A percentile compares a stretch with the other conserved stretches of the same genome.
phyloP scores from a whole-genome alignment of 139 green algal genomes.

The Auxenochlorella pyrenoidosa region DNA sequence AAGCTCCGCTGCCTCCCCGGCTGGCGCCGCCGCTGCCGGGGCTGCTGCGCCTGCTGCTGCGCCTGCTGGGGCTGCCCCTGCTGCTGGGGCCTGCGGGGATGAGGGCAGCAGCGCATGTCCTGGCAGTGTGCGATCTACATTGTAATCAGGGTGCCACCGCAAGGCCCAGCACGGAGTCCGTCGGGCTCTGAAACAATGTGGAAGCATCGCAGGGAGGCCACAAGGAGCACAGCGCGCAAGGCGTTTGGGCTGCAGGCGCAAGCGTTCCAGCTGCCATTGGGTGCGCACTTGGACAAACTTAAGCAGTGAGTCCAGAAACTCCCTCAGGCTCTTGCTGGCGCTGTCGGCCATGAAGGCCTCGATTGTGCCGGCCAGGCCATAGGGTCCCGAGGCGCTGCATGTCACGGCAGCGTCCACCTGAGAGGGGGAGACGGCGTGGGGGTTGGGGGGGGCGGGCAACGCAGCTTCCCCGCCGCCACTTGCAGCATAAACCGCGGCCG shows the following conservation, averaged over 20 bases:
- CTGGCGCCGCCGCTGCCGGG: background rate
- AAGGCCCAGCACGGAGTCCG: too few relatives aligned
- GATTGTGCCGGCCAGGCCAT: conserved; percentile 37
- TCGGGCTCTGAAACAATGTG: too few relatives aligned
- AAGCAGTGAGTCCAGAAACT: conserved; percentile 21
- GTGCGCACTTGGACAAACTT: background rate
- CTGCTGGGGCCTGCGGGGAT: conserved; percentile 1
- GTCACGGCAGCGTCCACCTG: conserved; percentile 2
- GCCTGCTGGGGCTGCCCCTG: background rate
- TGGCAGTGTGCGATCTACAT: too few relatives aligned
- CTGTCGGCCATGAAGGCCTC: conserved; percentile 48
- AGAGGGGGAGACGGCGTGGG: too few relatives aligned
- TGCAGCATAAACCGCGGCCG: too few relatives aligned
- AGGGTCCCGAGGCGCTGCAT: conserved; percentile 25
- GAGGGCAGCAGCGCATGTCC: background rate
- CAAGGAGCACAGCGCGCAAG: background rate
- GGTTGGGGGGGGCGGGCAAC: background rate
- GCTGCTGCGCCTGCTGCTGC: background rate
- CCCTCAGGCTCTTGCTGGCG: background rate
- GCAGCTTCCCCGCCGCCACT: too few relatives aligned
- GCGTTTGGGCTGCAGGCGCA: background rate
- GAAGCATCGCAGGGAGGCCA: too few relatives aligned
- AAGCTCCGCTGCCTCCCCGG: background rate
- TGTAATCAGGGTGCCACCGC: too few relatives aligned
- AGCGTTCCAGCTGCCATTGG: too few relatives aligned